Percentiles rank a stretch among this genome's conserved stretches.
These are phyloP conservation scores for Penicillium argentinense DNA, from an alignment of 495 filamentous ascomycete species.

Conservation along the genomic window DNA sequence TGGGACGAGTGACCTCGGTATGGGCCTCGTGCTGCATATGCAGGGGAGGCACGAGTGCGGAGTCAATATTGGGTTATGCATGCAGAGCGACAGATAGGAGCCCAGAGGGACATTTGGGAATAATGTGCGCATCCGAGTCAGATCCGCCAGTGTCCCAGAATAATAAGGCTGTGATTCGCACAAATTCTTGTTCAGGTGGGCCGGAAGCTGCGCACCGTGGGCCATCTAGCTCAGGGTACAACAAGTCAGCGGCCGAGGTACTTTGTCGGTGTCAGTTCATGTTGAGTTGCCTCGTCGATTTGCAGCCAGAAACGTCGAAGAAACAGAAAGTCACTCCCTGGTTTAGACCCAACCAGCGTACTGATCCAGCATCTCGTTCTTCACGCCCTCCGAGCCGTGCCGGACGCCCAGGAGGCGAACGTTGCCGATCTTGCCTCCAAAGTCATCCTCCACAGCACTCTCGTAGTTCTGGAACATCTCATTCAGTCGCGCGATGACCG, in stretches of 20 bases:
- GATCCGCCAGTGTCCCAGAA: background rate
- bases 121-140: constrained; percentile 9
- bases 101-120: background rate
- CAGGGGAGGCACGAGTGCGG: constrained; percentile 2
- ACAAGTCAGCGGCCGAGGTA: constrained; percentile 4
- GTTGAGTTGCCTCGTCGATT: background rate
- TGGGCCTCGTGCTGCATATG: constrained; percentile 13
- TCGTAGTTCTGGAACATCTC: constrained; percentile 66
- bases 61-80: constrained; percentile 4
- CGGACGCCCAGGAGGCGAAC: constrained; percentile 77
- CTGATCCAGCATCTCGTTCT: constrained; percentile 58
- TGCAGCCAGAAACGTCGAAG: background rate
- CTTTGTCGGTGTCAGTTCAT: background rate
- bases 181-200: constrained; percentile 5
- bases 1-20: background rate
- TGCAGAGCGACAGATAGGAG: constrained; percentile 6
- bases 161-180: no score
- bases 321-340: background rate
- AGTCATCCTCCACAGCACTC: constrained; percentile 47
- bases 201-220: background rate
- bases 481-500: constrained; percentile 62
- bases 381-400: constrained; percentile 85
- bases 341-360: constrained; percentile 64
- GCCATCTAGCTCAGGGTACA: constrained; percentile 4
- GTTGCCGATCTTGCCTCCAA: constrained; percentile 60